These are phyloP conservation scores for Apophysomyces ossiformis DNA, from an alignment of 371 early-diverging fungal species.

Conservation along the genomic window DNA sequence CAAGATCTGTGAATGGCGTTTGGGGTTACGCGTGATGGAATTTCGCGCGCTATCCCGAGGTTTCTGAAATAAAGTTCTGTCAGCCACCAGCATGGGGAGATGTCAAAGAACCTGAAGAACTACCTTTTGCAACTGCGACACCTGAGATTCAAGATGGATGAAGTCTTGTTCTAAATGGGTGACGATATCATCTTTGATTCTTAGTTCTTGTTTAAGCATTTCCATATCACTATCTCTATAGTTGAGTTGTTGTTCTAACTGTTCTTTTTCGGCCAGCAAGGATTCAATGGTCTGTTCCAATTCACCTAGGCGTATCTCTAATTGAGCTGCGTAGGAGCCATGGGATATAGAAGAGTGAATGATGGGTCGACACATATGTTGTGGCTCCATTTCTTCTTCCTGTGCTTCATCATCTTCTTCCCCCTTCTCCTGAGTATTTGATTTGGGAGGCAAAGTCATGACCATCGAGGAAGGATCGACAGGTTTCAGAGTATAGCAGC, in stretches of 20 bases:
- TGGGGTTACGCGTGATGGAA: constrained; percentile 22
- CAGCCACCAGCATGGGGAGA: neutral
- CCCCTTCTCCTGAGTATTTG: constrained; percentile 7
- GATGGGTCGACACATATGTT: constrained; percentile 47
- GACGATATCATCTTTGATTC: constrained; percentile 18
- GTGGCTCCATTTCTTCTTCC: constrained; percentile 36
- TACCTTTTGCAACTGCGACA: constrained; percentile 17
- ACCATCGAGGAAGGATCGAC: constrained; percentile 41
- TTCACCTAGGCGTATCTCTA: constrained; percentile 31
- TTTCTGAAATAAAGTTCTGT: neutral
- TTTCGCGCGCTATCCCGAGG: neutral
- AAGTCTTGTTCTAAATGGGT: constrained; percentile 21
- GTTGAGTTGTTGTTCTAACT: neutral
- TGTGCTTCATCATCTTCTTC: constrained; percentile 27
- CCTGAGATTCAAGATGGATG: constrained; percentile 14
- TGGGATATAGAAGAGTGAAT: constrained; percentile 39
- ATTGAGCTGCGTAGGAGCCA: constrained; percentile 37
- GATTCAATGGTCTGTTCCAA: constrained; percentile 32
- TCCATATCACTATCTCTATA: constrained; percentile 12
- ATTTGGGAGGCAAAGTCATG: constrained; percentile 38
- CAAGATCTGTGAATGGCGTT: constrained; percentile 49
- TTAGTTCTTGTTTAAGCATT: constrained; percentile 20
- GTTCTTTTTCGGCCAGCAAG: constrained; percentile 8
- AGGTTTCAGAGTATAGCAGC: constrained; percentile 42
- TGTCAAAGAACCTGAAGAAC: neutral